A percentile compares a stretch with the other conserved stretches of the same genome.
Evolutionary conservation across 2,329 filamentous ascomycete species (phyloP).

Genomic region (Coniella lustricola): DNA sequence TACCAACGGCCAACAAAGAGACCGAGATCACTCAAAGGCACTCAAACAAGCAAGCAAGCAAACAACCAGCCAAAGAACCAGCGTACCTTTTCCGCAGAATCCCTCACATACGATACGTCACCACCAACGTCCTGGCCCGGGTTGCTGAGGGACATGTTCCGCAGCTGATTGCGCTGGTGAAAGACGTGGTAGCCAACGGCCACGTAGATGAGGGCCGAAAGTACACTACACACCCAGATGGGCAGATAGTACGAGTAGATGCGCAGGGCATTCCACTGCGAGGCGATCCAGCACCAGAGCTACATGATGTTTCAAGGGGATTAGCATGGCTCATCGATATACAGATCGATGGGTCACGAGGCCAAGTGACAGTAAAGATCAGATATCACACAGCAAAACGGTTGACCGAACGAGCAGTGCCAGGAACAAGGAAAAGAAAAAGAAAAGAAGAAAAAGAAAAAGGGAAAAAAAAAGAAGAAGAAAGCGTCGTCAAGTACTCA

Average conservation of each 20-base stretch:
- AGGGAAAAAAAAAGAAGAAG: too few relatives aligned
- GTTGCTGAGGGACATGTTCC: constrained; percentile 45
- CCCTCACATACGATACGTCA: constrained; percentile 17
- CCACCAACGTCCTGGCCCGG: constrained; percentile 25
- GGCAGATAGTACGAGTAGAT: constrained; percentile 57
- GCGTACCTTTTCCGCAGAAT: constrained; percentile 16
- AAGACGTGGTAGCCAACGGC: constrained; percentile 55
- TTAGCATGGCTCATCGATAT: too few relatives aligned
- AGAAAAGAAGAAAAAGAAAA: too few relatives aligned
- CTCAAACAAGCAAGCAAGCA: too few relatives aligned
- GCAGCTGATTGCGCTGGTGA: constrained; percentile 47
- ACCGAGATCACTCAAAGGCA: too few relatives aligned
- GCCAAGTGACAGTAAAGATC: too few relatives aligned
- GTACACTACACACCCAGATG: constrained; percentile 52
- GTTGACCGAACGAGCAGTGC: not conserved
- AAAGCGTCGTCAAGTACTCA: constrained; percentile 29
- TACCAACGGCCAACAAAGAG: too few relatives aligned
- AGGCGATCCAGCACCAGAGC: constrained; percentile 58
- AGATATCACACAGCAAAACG: not conserved
- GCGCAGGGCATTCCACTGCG: constrained; percentile 46
- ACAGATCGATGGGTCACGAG: too few relatives aligned
- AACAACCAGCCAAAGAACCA: constrained; percentile 5
- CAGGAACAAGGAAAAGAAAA: too few relatives aligned
- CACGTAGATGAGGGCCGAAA: constrained; percentile 48
- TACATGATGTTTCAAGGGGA: constrained; percentile 19